Conservation (phyloP, 768 basidiomycete species). For the Lactifluus pinguis region DNA sequence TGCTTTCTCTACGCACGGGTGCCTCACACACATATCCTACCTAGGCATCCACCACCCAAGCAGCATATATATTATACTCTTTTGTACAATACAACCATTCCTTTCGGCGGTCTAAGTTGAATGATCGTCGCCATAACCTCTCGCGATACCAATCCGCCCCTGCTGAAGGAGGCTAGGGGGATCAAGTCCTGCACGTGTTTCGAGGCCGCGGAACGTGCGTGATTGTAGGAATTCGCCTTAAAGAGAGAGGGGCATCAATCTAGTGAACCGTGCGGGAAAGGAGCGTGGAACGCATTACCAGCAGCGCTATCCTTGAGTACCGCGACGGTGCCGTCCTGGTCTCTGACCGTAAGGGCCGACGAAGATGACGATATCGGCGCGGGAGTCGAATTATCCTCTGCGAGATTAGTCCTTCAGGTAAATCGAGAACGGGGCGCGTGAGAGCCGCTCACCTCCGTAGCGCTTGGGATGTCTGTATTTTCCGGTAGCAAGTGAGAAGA, state of each 20-base stretch:
- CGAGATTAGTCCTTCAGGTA: neutral
- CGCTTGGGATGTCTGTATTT: conserved; percentile 72
- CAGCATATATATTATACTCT: no score
- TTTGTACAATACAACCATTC: no score
- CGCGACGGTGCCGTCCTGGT: conserved; percentile 51
- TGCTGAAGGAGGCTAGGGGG: conserved; percentile 77
- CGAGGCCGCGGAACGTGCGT: conserved; percentile 75
- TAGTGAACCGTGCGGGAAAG: neutral
- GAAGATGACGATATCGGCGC: conserved; percentile 24
- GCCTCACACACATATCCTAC: no score
- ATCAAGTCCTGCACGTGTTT: conserved; percentile 68
- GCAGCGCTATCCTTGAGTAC: conserved; percentile 59
- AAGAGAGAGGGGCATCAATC: neutral
- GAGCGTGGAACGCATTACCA: conserved; percentile 35
- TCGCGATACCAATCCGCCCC: conserved; percentile 82
- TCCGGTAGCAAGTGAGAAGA: conserved; percentile 82
- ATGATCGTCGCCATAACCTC: conserved; percentile 64
- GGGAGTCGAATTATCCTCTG: conserved; percentile 13
- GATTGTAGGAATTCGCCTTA: conserved; percentile 62
- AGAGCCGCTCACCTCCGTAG: conserved; percentile 37
- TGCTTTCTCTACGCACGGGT: no score
- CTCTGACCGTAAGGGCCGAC: conserved; percentile 48
- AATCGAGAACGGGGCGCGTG: neutral
- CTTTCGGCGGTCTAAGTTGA: neutral
- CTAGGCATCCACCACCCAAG: no score